Conservation (phyloP, 2,329 filamentous ascomycete genomes). For the Phyllosticta capitalensis region DNA sequence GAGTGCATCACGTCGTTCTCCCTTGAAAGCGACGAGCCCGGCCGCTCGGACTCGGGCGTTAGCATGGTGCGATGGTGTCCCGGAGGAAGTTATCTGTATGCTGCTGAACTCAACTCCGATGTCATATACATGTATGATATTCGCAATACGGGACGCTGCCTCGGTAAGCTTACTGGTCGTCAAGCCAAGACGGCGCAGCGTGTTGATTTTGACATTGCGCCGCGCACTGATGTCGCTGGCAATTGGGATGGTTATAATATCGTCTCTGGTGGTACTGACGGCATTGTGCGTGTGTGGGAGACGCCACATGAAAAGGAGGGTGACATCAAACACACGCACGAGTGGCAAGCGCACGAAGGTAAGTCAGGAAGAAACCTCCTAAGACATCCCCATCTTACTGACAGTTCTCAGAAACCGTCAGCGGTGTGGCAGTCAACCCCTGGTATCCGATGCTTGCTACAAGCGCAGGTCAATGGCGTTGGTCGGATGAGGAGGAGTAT, state of each 20-base stretch:
- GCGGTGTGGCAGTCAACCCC: not conserved
- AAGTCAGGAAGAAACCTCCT: not conserved
- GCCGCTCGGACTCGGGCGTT: conserved; percentile 36
- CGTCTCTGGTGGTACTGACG: conserved; percentile 52
- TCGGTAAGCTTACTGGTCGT: conserved; percentile 40
- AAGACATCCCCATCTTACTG: not conserved
- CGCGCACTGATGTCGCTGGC: conserved; percentile 19
- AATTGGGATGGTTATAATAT: conserved; percentile 37
- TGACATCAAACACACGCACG: not conserved
- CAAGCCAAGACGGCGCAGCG: conserved; percentile 43
- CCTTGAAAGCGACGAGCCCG: conserved; percentile 12
- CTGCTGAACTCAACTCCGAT: conserved; percentile 48
- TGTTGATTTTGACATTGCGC: conserved; percentile 45
- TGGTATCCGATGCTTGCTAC: not conserved
- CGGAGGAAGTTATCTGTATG: conserved; percentile 48
- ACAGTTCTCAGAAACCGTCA: not conserved
- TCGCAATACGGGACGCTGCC: conserved; percentile 40
- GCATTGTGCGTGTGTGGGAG: conserved; percentile 36
- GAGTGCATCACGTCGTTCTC: conserved; percentile 30
- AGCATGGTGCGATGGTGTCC: conserved; percentile 49
- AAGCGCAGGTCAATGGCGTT: not conserved
- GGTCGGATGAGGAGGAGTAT: not conserved
- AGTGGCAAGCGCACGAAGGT: conserved; percentile 7
- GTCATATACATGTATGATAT: conserved; percentile 51
- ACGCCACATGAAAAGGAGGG: conserved; percentile 17